Percentiles rank a stretch among this genome's conserved stretches.
Conservation (phyloP, 225 moss, liverwort and hornwort genomes). For the Rhytidiadelphus loreus region DNA sequence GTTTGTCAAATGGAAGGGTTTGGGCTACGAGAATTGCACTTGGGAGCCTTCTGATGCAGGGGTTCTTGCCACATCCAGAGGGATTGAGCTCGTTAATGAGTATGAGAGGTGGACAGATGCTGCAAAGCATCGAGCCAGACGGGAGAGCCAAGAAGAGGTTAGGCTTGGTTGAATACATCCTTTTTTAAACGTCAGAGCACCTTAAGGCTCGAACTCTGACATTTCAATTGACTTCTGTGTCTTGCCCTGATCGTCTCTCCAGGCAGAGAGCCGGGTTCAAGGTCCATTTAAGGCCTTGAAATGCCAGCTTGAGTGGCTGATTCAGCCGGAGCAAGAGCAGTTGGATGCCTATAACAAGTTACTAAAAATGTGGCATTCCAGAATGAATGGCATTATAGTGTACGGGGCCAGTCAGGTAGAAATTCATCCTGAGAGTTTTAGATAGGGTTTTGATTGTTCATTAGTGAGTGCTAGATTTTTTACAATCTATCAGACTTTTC, state of each 20-base stretch:
- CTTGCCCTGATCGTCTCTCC: neutral
- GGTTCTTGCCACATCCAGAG: conserved; percentile 32
- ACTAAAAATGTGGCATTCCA: conserved; percentile 55
- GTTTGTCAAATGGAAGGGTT: conserved; percentile 93
- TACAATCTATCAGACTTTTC: neutral
- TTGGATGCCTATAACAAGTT: conserved; percentile 53
- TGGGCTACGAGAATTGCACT: conserved; percentile 82
- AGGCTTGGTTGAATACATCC: neutral
- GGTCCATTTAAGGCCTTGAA: conserved; percentile 21
- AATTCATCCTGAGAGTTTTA: neutral
- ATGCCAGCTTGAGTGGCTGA: conserved; percentile 55
- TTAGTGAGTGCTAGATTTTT: neutral
- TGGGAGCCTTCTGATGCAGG: conserved; percentile 66
- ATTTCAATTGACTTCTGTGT: neutral
- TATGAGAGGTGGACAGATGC: conserved; percentile 56
- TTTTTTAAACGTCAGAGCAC: neutral
- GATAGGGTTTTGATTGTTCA: neutral
- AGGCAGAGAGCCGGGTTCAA: conserved; percentile 38
- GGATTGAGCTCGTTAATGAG: conserved; percentile 23
- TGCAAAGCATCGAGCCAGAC: conserved; percentile 34
- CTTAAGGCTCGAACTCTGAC: neutral
- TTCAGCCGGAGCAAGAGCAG: conserved; percentile 45
- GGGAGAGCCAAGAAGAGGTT: conserved; percentile 59
- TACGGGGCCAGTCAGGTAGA: conserved; percentile 78
- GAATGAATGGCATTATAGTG: conserved; percentile 59